Evolutionary conservation across 306 rosid genomes (phyloP).

Genomic region (Trifolium dubium): DNA sequence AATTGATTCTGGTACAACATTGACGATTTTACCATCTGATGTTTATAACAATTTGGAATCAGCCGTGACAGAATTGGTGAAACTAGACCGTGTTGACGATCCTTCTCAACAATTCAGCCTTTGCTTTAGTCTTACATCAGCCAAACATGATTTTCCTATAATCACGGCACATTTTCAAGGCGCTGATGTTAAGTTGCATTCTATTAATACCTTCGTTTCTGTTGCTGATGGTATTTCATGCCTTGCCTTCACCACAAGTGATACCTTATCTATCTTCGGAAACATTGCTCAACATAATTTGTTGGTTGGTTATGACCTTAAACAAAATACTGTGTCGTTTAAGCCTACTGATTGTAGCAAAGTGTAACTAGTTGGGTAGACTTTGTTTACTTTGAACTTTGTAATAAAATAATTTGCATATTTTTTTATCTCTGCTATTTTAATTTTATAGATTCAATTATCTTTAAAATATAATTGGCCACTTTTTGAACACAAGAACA

Average conservation of each 20-base stretch:
- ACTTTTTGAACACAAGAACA: too few species aligned
- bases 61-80: slow-evolving; percentile 8
- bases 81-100: not conserved
- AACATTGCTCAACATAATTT: slow-evolving; percentile 58
- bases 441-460: too few species aligned
- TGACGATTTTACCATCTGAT: slow-evolving; percentile 34
- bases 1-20: slow-evolving; percentile 51
- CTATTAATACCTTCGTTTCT: slow-evolving; percentile 43
- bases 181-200: slow-evolving; percentile 45
- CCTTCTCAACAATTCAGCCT: not conserved
- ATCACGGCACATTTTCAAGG: slow-evolving; percentile 51
- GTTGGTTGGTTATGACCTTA: slow-evolving; percentile 61
- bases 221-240: slow-evolving; percentile 39
- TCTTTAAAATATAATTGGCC: too few species aligned
- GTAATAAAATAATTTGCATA: not conserved
- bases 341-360: slow-evolving; percentile 49
- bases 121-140: slow-evolving; percentile 13
- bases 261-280: slow-evolving; percentile 44
- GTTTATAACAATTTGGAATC: slow-evolving; percentile 40
- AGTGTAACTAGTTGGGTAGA: not conserved
- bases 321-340: slow-evolving; percentile 44
- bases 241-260: slow-evolving; percentile 36
- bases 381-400: not conserved
- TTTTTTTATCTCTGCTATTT: not conserved
- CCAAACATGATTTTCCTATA: not conserved